Base-by-base conservation (phyloP, 331 rosid species). In the Dryas integrifolia region DNA sequence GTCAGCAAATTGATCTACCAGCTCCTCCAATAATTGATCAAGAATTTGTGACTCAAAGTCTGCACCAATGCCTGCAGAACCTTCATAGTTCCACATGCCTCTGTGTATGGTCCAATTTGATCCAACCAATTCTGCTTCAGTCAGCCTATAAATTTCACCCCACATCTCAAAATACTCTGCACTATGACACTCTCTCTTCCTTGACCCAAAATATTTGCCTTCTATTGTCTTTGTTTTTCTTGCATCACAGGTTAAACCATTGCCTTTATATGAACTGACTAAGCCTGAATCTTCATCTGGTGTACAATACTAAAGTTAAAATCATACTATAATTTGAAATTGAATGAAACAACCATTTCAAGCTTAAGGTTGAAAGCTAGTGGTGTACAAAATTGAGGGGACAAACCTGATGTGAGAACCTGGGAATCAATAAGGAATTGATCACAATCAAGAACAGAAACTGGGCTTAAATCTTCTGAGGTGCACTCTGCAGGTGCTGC, bases 391-490 rank as follows among this genome's bases (percentile, higher is more conserved):
- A 52, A 48, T 46, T 9, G 30, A 53, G 58, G 57, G 12, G 58
- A 69, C 82, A 57, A 80, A 94, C 97, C 97, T 89, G 93, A 77
- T 67, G 61, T 74, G 39, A 71, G 75, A 74, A 41, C 75, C 67
- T 81, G 60, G 9, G 78, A 69, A 65, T 88, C 77, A 56, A 47
- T 14, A 24, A 72, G 85, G 70, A 86, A 77, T 67, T 66, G 78
- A 44, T 66, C 82, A 81, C 76, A 81, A 41, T 91, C 92, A 45
- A 95, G 92, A n/a, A 88, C 91, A 65, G 98, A 93, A 79, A 91
- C 95, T 3, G 97, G 97, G 75, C 97, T 93, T 47, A 79, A 72
- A 65, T 93, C 98, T 67, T 93, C 91, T 5, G 89, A 81, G 56
- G 81, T 83, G 66, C 71, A 70, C 43, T 84, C 30, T 26, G 30